Conservation (phyloP, 768 basidiomycete species). For the Termitomyces sp. region DNA sequence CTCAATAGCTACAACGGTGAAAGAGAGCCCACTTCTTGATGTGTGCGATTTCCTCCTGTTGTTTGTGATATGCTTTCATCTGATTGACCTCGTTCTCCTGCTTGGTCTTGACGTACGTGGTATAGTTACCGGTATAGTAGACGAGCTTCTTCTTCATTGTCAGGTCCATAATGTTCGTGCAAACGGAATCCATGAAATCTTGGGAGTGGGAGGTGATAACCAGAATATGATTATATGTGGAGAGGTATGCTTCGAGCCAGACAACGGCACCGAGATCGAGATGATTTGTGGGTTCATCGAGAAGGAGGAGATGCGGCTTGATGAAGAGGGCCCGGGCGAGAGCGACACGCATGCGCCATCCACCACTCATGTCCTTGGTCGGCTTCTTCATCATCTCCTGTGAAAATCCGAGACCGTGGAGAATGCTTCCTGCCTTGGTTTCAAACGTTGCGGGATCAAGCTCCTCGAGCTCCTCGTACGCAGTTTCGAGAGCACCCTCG, state of each 20-base stretch:
- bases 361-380: conserved; percentile 98
- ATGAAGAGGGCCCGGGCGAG: conserved; percentile 94
- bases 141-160: conserved; percentile 88
- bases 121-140: conserved; percentile 95
- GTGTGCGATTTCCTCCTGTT: conserved; percentile 97
- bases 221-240: conserved; percentile 98
- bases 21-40: conserved; percentile 79
- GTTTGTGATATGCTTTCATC: conserved; percentile 99
- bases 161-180: conserved; percentile 97
- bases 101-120: conserved; percentile 96
- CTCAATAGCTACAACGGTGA: not conserved
- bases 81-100: conserved; percentile 98
- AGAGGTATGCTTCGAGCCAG: conserved; percentile 97
- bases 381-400: conserved; percentile 91
- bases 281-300: conserved; percentile 93
- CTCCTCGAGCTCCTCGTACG: conserved; percentile 96
- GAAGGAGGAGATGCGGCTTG: conserved; percentile 90
- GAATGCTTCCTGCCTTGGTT: conserved; percentile 89
- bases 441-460: conserved; percentile 95
- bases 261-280: conserved; percentile 97
- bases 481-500: conserved; percentile 78
- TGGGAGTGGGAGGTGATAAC: conserved; percentile 98
- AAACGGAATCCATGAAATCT: conserved; percentile 97
- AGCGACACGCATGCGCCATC: conserved; percentile 98
- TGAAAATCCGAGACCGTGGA: conserved; percentile 95